Evolutionary conservation across 176 grass and related monocot species (phyloP), one percentile per base, ranked within the genome.

Genomic region (Dactylis glomerata): DNA sequence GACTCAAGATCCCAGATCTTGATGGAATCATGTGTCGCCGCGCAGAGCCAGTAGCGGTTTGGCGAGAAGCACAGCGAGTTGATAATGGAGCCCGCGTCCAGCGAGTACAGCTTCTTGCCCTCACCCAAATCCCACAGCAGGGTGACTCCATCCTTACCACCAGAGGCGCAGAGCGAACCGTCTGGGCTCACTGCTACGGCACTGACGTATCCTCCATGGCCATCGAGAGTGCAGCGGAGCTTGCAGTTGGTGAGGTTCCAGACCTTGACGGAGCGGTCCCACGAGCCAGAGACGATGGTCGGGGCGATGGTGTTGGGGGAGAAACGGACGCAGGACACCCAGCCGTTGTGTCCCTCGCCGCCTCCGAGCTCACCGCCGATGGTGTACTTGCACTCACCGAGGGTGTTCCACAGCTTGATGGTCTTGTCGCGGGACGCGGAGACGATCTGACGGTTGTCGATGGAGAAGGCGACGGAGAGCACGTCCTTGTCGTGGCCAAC

Each of bases 1-100:
- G 91, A 93, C 50, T 98, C 95, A 26, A 98, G 95, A 47, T 98
- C 95, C 95, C 95, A 98, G 83, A 98, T 95, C 87, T 93, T 98
- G 37, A 98, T 92, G 28, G 91, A 90, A 3, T 98, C 93, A 83
- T 95, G 83, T 7, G 95, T 98, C 0, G 95, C 95, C 1, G 95
- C 95, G 7, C 95, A 95, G 17, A 98, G 79, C 95, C 95, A 98
- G 79, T 98, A 98, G 47, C 95, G 85, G 80, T 95, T 98, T 36
- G 95, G 95, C 38, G 92, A 95, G 85, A 98, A 98, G 76, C 95
- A 98, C 30, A 98, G 91, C 1, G 92, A 57, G 40, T 98, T 77
- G 70, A 95, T 95, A 46, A 98, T 95, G 23, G 87, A 40, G 8
- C 95, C 92, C 0, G 91, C 92, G 2, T 95, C 87, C 16, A 98